phyloP scores from a whole-genome alignment of 23 red algal species.

The Gracilaria gracilis region DNA sequence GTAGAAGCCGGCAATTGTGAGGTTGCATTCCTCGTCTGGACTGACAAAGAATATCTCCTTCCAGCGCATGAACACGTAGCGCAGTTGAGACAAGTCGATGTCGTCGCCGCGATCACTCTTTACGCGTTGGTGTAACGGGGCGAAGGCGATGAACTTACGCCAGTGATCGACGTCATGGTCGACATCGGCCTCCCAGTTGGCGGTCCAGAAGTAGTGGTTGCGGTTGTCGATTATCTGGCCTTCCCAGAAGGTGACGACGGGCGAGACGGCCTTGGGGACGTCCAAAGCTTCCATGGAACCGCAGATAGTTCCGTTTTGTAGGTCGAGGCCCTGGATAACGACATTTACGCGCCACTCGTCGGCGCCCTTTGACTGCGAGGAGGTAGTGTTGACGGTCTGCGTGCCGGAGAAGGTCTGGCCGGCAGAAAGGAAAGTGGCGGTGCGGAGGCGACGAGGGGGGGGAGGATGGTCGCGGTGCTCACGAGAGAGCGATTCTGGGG shows the following conservation, averaged over 20 bases:
- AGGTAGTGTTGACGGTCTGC: slow-evolving; percentile 54
- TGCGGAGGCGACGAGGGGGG: slow-evolving; percentile 10
- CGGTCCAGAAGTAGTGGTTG: slow-evolving; percentile 77
- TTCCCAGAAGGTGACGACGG: slow-evolving; percentile 86
- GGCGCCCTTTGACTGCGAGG: slow-evolving; percentile 38
- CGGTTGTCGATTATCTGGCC: slow-evolving; percentile 84
- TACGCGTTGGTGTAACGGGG: slow-evolving; percentile 43
- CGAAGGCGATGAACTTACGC: slow-evolving; percentile 71
- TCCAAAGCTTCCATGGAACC: slow-evolving; percentile 83
- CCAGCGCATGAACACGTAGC: slow-evolving; percentile 87
- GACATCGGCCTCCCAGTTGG: slow-evolving; percentile 66
- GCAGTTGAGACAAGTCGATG: slow-evolving; percentile 53
- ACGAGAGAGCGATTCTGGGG: slow-evolving; percentile 26
- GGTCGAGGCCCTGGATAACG: slow-evolving; percentile 70
- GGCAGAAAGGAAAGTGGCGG: slow-evolving; percentile 36
- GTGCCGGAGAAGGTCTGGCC: slow-evolving; percentile 65
- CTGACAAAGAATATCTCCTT: slow-evolving; percentile 86
- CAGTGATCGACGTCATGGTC: slow-evolving; percentile 75
- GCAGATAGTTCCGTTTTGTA: slow-evolving; percentile 62
- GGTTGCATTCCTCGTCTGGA: slow-evolving; percentile 68
- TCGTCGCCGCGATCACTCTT: slow-evolving; percentile 44
- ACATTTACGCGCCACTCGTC: slow-evolving; percentile 79
- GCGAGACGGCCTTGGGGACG: slow-evolving; percentile 66
- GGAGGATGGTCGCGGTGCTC: slow-evolving; percentile 34
- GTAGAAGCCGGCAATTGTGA: slow-evolving; percentile 89